Evolutionary conservation across 257 asterid genomes (phyloP).

Genomic region (Solanum arcanum): DNA sequence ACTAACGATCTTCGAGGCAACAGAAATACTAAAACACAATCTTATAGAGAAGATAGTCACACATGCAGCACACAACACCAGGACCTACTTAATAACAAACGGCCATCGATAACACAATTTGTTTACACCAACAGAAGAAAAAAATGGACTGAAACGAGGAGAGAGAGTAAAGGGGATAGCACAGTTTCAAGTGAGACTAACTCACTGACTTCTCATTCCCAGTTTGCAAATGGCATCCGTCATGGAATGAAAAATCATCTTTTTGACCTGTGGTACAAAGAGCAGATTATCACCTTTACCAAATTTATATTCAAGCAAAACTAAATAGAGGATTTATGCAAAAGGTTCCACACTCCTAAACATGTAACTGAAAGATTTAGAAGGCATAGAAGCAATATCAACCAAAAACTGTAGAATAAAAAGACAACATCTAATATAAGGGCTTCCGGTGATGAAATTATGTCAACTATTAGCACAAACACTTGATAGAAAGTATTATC

Average conservation of each 20-base stretch:
- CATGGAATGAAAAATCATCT: conserved; percentile 44
- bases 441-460: neutral
- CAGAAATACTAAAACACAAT: neutral
- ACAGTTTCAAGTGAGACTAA: neutral
- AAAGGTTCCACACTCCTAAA: neutral
- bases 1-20: neutral
- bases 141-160: neutral
- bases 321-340: neutral
- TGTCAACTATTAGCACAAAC: neutral
- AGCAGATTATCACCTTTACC: neutral
- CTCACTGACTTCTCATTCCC: neutral
- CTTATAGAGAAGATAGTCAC: neutral
- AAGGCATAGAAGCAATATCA: neutral
- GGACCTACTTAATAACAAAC: neutral
- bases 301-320: neutral
- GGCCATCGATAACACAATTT: neutral
- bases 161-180: neutral
- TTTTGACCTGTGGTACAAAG: conserved; percentile 37
- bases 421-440: neutral
- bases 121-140: neutral
- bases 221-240: conserved; percentile 20
- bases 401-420: neutral
- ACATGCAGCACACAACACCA: neutral
- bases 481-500: neutral
- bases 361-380: neutral